phyloP scores from a whole-genome alignment of 116 monocot genomes.

The Dioscorea cayenensis region DNA sequence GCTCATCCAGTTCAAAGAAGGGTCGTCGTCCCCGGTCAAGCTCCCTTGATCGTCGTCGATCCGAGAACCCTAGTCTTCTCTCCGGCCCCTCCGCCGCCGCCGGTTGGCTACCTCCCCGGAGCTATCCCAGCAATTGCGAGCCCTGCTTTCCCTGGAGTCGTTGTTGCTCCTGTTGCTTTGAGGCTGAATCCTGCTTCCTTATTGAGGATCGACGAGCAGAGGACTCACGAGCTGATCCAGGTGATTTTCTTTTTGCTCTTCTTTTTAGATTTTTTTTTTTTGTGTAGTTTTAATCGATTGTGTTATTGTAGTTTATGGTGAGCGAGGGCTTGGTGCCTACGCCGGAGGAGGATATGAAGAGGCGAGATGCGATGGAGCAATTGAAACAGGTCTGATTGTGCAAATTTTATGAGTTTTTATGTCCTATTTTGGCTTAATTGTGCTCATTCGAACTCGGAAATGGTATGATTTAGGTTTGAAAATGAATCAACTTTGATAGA shows the following conservation, averaged over 20 bases:
- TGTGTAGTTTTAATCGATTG: not conserved
- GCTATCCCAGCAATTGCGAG: not conserved
- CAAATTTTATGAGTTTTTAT: not conserved
- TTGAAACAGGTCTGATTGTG: conserved; percentile 24
- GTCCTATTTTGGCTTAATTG: not conserved
- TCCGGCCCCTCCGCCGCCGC: conserved; percentile 1
- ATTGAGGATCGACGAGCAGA: conserved; percentile 14
- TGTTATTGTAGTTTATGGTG: conserved; percentile 24
- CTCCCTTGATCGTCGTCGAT: conserved; percentile 1
- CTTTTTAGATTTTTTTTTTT: not conserved
- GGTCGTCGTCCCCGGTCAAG: conserved; percentile 11
- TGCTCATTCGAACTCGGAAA: no score
- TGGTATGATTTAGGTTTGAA: no score
- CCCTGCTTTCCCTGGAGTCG: not conserved
- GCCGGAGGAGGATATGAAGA: conserved; percentile 34
- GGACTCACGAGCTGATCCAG: conserved; percentile 17
- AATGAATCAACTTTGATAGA: no score
- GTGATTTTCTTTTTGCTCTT: not conserved
- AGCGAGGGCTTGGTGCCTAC: conserved; percentile 28
- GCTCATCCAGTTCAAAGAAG: conserved; percentile 4
- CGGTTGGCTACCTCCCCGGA: not conserved
- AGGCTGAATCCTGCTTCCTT: conserved; percentile 1
- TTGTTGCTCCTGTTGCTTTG: not conserved
- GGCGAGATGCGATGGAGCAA: conserved; percentile 20
- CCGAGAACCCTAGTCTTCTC: conserved; percentile 14